Percentiles rank a stretch among this genome's conserved stretches.
These are phyloP conservation scores for Volvariella volvacea DNA, from an alignment of 1,284 basidiomycete genomes.

Conservation along the genomic window DNA sequence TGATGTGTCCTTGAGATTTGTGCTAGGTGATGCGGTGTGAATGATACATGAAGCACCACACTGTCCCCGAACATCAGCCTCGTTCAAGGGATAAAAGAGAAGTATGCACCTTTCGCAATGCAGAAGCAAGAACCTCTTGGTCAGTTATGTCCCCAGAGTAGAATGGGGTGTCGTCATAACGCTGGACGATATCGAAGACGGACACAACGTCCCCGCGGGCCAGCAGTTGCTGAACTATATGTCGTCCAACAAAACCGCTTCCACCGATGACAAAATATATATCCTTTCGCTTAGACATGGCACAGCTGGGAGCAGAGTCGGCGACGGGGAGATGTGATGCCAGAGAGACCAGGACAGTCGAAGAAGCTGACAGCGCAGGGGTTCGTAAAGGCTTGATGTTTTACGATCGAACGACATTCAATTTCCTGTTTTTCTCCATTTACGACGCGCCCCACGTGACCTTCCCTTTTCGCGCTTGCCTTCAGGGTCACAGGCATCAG, in stretches of 20 bases:
- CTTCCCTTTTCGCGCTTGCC: constrained; percentile 11
- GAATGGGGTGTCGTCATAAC: constrained; percentile 81
- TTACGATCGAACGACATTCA: constrained; percentile 24
- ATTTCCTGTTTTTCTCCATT: too few relatives aligned
- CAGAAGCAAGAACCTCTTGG: constrained; percentile 63
- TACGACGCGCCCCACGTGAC: constrained; percentile 25
- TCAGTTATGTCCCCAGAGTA: constrained; percentile 84
- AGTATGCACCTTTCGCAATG: constrained; percentile 62
- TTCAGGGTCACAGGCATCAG: neutral
- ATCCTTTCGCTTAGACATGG: constrained; percentile 31
- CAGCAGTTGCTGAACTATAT: constrained; percentile 80
- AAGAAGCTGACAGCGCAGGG: neutral
- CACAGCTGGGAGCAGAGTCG: neutral
- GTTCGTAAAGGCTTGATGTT: too few relatives aligned
- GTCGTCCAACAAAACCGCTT: constrained; percentile 87
- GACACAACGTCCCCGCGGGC: constrained; percentile 76
- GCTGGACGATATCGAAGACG: constrained; percentile 87
- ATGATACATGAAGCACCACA: constrained; percentile 84
- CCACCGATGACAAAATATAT: constrained; percentile 84
- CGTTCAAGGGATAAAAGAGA: constrained; percentile 7
- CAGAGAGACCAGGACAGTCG: neutral
- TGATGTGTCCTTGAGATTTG: constrained; percentile 62
- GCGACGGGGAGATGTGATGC: neutral
- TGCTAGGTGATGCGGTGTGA: constrained; percentile 91
- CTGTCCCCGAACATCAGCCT: constrained; percentile 28